A percentile compares a stretch with the other conserved stretches of the same genome.
Evolutionary conservation across 768 basidiomycete genomes (phyloP).

Genomic region (Gloeostereum incarnatum): DNA sequence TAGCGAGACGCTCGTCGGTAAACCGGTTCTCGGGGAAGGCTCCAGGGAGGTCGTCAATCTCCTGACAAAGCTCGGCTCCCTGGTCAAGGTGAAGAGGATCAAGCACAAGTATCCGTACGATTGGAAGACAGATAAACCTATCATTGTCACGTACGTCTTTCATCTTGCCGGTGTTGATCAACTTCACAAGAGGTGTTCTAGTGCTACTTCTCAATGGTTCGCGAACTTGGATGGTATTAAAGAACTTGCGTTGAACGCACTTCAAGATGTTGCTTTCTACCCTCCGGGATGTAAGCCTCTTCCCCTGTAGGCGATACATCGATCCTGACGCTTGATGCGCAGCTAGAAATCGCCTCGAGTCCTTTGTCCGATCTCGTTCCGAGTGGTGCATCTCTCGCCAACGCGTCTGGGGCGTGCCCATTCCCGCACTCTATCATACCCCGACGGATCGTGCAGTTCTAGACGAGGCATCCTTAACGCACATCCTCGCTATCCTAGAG

Average conservation of each 20-base stretch:
- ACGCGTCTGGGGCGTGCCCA: slow-evolving; percentile 95
- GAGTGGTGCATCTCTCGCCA: slow-evolving; percentile 99
- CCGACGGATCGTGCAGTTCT: slow-evolving; percentile 58
- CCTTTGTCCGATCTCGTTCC: slow-evolving; percentile 79
- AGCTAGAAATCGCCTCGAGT: slow-evolving; percentile 85
- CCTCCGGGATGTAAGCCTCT: slow-evolving; percentile 56
- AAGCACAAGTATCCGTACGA: slow-evolving; percentile 93
- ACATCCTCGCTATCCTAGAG: slow-evolving; percentile 72
- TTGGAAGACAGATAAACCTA: slow-evolving; percentile 90
- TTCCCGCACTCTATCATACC: slow-evolving; percentile 74
- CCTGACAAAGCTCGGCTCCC: slow-evolving; percentile 40
- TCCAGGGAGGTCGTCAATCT: slow-evolving; percentile 56
- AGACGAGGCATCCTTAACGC: slow-evolving; percentile 50
- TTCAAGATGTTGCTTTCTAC: slow-evolving; percentile 65
- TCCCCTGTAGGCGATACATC: too few relatives aligned
- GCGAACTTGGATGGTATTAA: slow-evolving; percentile 87
- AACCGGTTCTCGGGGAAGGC: slow-evolving; percentile 68
- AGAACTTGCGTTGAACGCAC: slow-evolving; percentile 55
- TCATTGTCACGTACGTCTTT: slow-evolving; percentile 71
- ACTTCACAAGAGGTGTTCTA: slow-evolving; percentile 14
- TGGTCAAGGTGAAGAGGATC: slow-evolving; percentile 62
- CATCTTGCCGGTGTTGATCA: neutral
- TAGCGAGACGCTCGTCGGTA: slow-evolving; percentile 44
- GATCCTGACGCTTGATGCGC: too few relatives aligned
- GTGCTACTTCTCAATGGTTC: slow-evolving; percentile 97